Evolutionary conservation across 352 stramenopile species (phyloP).

Genomic region (Globisporangium abappressorium): DNA sequence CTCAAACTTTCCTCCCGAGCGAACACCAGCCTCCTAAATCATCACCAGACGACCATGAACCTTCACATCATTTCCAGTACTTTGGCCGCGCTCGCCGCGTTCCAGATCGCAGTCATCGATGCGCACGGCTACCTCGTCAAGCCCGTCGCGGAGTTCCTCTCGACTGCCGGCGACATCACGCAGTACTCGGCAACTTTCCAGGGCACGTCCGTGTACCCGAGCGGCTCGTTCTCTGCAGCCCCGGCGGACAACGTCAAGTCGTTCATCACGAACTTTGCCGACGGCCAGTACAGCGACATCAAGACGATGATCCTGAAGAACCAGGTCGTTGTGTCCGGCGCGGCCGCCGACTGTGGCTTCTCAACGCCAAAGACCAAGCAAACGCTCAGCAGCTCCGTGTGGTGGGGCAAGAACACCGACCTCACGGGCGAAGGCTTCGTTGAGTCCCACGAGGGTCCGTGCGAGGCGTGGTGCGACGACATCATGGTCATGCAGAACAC

Average conservation of each 20-base stretch:
- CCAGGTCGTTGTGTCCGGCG: constrained; percentile 21
- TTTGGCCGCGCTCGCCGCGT: not conserved
- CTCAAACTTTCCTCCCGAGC: not conserved
- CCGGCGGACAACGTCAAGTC: constrained; percentile 25
- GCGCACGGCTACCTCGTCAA: constrained; percentile 22
- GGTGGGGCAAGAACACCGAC: constrained; percentile 29
- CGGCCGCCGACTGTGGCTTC: constrained; percentile 25
- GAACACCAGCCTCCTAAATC: not conserved
- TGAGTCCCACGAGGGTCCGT: constrained; percentile 29
- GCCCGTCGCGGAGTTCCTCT: constrained; percentile 19
- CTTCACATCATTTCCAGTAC: constrained; percentile 5
- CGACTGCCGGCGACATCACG: constrained; percentile 23
- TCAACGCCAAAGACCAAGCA: constrained; percentile 22
- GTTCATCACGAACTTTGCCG: constrained; percentile 29
- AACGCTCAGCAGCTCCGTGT: constrained; percentile 21
- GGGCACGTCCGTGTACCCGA: constrained; percentile 23
- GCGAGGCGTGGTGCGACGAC: constrained; percentile 35
- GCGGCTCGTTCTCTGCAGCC: constrained; percentile 22
- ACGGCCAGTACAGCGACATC: constrained; percentile 20
- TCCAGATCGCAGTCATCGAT: constrained; percentile 7
- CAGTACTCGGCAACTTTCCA: constrained; percentile 33
- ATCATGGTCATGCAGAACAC: constrained; percentile 22
- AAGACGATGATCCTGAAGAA: constrained; percentile 26
- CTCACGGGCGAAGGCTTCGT: constrained; percentile 28
- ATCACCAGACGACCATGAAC: constrained; percentile 2